A percentile compares a stretch with the other conserved stretches of the same genome.
phyloP scores from a whole-genome alignment of 306 rosid species.

The Boehmeria nivea region DNA sequence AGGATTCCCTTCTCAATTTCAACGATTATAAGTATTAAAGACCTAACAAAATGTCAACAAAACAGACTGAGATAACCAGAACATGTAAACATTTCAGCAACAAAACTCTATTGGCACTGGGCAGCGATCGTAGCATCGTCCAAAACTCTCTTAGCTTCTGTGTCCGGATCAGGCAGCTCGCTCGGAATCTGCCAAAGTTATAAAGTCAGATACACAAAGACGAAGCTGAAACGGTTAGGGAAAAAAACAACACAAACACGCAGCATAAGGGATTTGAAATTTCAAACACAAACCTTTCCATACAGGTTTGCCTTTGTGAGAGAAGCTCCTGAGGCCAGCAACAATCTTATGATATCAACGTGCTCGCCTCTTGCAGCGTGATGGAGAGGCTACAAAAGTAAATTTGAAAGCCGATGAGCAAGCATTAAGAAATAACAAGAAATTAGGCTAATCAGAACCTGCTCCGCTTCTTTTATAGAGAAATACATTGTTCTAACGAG shows the following conservation, averaged over 20 bases:
- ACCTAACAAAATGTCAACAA: too few species aligned
- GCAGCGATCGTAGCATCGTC: conserved; percentile 40
- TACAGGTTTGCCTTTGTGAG: conserved; percentile 49
- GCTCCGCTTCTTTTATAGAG: too few species aligned
- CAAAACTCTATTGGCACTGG: conserved; percentile 23
- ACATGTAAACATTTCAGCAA: too few species aligned
- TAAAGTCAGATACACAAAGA: conserved; percentile 8
- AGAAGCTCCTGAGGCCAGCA: conserved; percentile 68
- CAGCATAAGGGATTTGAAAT: not conserved
- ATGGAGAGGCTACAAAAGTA: conserved; percentile 74
- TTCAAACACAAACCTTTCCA: conserved; percentile 51
- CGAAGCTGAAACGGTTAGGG: not conserved
- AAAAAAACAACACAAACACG: not conserved
- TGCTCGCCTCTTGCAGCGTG: conserved; percentile 97
- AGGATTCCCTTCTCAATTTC: too few species aligned
- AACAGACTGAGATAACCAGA: too few species aligned
- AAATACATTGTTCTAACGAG: too few species aligned
- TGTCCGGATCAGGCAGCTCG: conserved; percentile 56
- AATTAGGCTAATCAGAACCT: not conserved
- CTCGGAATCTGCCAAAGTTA: conserved; percentile 46
- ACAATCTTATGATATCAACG: conserved; percentile 45
- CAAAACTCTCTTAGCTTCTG: conserved; percentile 65
- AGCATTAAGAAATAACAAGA: not conserved
- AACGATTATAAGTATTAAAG: too few species aligned
- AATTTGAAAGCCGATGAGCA: conserved; percentile 15